Evolutionary conservation across 192 early-diverging fungal species (phyloP).

Genomic region (Gryganskiella cystojenkinii): DNA sequence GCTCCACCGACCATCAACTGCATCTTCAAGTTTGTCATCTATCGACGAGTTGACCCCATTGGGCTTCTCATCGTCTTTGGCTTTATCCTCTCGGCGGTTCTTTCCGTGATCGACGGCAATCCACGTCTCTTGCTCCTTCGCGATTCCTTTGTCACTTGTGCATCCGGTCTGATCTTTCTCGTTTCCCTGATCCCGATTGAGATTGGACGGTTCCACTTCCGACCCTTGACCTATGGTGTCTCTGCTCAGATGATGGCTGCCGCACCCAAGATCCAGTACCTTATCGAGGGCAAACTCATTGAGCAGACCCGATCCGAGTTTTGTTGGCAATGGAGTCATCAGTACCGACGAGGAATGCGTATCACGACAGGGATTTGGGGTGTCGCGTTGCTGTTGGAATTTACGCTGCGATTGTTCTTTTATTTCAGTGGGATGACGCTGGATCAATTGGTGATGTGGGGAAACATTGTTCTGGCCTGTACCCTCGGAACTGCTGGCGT

Average conservation of each 20-base stretch:
- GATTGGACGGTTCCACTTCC: constrained; percentile 29
- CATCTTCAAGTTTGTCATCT: constrained; percentile 27
- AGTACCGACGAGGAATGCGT: constrained; percentile 46
- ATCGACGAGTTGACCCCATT: constrained; percentile 43
- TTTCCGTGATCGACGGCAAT: constrained; percentile 54
- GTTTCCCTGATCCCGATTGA: constrained; percentile 51
- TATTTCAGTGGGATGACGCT: constrained; percentile 43
- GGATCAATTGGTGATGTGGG: constrained; percentile 51
- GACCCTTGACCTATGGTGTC: constrained; percentile 54
- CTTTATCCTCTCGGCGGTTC: constrained; percentile 52
- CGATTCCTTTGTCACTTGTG: constrained; percentile 56
- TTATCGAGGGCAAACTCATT: constrained; percentile 31
- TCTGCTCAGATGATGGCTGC: constrained; percentile 48
- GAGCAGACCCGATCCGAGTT: constrained; percentile 44
- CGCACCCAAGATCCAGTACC: constrained; percentile 27
- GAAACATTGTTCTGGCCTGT: constrained; percentile 43
- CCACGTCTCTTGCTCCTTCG: constrained; percentile 55
- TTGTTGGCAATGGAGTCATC: constrained; percentile 49
- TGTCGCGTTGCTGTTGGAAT: constrained; percentile 56
- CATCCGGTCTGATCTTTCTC: constrained; percentile 49
- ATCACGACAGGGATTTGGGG: constrained; percentile 50
- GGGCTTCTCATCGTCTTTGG: constrained; percentile 49
- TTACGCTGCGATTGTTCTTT: constrained; percentile 48
- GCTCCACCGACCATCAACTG: constrained; percentile 51
- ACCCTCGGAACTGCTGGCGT: constrained; percentile 18